phyloP scores from a whole-genome alignment of 192 early-diverging fungal species.

The Kappamyces sp. region DNA sequence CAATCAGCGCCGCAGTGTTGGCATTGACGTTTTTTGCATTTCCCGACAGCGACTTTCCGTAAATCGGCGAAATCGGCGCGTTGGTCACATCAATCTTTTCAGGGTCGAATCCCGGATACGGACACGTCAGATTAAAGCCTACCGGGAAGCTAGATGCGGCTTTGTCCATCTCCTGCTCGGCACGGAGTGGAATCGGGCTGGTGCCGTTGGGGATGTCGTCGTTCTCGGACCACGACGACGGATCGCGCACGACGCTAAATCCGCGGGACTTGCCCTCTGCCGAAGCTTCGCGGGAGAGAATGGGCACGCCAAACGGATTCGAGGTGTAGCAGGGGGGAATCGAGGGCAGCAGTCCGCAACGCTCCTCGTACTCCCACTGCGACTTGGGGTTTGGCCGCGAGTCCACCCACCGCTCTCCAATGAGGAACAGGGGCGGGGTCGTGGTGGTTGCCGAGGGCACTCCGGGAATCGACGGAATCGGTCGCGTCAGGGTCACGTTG shows the following conservation, averaged over 20 bases:
- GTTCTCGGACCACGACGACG: constrained; percentile 14
- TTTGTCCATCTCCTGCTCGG: constrained; percentile 18
- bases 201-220: constrained; percentile 21
- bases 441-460: constrained; percentile 47
- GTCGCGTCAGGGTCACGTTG: constrained; percentile 42
- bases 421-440: constrained; percentile 50
- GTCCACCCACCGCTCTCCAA: constrained; percentile 37
- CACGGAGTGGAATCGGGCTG: constrained; percentile 10
- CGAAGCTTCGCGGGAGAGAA: not conserved
- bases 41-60: constrained; percentile 22
- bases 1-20: not conserved
- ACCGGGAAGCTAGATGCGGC: constrained; percentile 20
- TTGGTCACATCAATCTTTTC: constrained; percentile 31
- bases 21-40: not conserved
- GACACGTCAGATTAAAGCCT: constrained; percentile 39
- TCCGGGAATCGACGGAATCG: constrained; percentile 48
- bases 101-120: constrained; percentile 50
- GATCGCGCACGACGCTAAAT: constrained; percentile 24
- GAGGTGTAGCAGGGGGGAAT: constrained; percentile 50
- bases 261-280: not conserved
- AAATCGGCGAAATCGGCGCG: constrained; percentile 36
- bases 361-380: constrained; percentile 42
- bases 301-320: constrained; percentile 21
- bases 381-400: constrained; percentile 33
- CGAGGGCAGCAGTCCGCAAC: constrained; percentile 36